These are phyloP conservation scores for Nadsonia fulvescens DNA, from an alignment of 805 yeast genomes.

Conservation along the genomic window DNA sequence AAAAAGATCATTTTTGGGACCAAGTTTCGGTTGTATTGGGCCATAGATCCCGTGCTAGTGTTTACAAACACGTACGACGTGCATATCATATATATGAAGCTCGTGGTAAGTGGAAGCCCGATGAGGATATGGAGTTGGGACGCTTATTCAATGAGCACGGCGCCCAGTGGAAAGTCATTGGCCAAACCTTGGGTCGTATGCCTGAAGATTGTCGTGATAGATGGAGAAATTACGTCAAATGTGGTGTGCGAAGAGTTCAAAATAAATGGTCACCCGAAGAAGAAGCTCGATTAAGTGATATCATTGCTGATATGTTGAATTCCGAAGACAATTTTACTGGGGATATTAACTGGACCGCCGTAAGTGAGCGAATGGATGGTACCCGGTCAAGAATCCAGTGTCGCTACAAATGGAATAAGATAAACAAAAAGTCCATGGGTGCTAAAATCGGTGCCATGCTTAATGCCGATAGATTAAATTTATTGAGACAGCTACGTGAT, in stretches of 20 bases:
- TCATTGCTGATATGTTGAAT: slow-evolving; percentile 32
- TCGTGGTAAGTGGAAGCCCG: slow-evolving; percentile 79
- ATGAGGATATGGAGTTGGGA: slow-evolving; percentile 55
- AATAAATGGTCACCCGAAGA: slow-evolving; percentile 70
- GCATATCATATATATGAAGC: slow-evolving; percentile 74
- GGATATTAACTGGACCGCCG: slow-evolving; percentile 75
- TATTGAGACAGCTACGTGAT: slow-evolving; percentile 29
- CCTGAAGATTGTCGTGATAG: slow-evolving; percentile 96
- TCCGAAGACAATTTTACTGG: slow-evolving; percentile 13
- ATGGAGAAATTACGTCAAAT: slow-evolving; percentile 89
- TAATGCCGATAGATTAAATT: slow-evolving; percentile 31
- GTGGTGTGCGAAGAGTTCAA: slow-evolving; percentile 58
- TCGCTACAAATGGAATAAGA: slow-evolving; percentile 85
- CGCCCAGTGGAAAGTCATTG: slow-evolving; percentile 81
- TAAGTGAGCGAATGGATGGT: slow-evolving; percentile 81
- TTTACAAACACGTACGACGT: slow-evolving; percentile 84
- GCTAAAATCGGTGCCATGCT: slow-evolving; percentile 27
- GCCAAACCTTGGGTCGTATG: slow-evolving; percentile 70
- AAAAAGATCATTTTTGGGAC: slow-evolving; percentile 85
- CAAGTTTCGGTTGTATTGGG: slow-evolving; percentile 62
- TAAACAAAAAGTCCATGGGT: slow-evolving; percentile 40
- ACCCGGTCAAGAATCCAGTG: slow-evolving; percentile 83
- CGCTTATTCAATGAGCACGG: slow-evolving; percentile 46
- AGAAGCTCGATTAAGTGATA: slow-evolving; percentile 40
- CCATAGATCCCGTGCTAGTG: slow-evolving; percentile 69